Evolutionary conservation across 371 early-diverging fungal genomes (phyloP).

Genomic region (Nosema muscidifuracis): DNA sequence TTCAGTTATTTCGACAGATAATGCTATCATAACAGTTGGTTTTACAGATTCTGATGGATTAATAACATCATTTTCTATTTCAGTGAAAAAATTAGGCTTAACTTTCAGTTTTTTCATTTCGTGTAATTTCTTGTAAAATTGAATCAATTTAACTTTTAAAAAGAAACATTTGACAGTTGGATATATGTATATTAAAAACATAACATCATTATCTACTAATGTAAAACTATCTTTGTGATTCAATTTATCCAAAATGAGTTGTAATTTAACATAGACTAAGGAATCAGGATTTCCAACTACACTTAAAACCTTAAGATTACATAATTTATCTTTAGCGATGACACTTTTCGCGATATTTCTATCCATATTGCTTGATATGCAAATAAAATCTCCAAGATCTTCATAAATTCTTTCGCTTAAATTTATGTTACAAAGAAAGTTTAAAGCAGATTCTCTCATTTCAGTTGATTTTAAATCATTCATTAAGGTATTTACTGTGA

Average conservation of each 20-base stretch:
- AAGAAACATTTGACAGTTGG: constrained; percentile 8
- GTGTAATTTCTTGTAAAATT: constrained; percentile 5
- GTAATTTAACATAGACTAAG: constrained; percentile 29
- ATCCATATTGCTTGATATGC: constrained; percentile 7
- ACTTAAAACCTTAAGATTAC: not conserved
- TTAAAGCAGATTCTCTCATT: constrained; percentile 12
- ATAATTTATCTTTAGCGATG: constrained; percentile 11
- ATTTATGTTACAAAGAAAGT: constrained; percentile 36
- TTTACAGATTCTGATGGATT: not conserved
- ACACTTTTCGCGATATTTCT: constrained; percentile 9
- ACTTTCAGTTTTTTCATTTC: not conserved
- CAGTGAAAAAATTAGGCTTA: not conserved
- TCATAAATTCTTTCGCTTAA: not conserved
- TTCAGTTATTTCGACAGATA: constrained; percentile 21
- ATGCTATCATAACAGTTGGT: constrained; percentile 29
- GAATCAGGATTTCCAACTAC: constrained; percentile 8
- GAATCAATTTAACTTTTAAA: constrained; percentile 37
- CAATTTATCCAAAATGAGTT: constrained; percentile 38
- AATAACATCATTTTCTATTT: constrained; percentile 19
- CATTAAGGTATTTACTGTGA: constrained; percentile 36
- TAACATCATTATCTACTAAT: constrained; percentile 36
- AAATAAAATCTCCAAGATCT: constrained; percentile 17
- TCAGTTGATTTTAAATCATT: constrained; percentile 25
- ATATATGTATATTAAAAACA: constrained; percentile 14
- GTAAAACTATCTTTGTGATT: not conserved